phyloP scores from a whole-genome alignment of 148 eudicot species.

The Mesembryanthemum crystallinum region DNA sequence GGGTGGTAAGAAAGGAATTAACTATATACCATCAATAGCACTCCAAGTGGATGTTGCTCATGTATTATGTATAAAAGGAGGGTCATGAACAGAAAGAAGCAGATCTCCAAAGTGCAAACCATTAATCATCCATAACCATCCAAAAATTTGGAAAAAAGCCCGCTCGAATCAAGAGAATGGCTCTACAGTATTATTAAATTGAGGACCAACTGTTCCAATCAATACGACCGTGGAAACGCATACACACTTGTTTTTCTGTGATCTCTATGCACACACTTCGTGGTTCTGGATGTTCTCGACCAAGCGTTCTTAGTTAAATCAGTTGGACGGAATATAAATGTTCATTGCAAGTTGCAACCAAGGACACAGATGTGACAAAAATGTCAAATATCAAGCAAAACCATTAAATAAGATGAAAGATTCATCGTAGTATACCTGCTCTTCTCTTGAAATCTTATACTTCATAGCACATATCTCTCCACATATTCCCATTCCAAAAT shows the following conservation, averaged over 20 bases:
- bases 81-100: background rate
- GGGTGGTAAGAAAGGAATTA: background rate
- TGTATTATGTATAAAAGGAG: background rate
- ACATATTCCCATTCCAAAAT: conserved; percentile 96
- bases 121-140: background rate
- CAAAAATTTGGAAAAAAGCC: too few species aligned
- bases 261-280: too few species aligned
- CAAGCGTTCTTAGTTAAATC: too few species aligned
- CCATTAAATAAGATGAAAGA: background rate
- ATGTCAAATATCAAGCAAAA: background rate
- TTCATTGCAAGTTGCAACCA: too few species aligned
- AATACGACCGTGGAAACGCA: too few species aligned
- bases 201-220: too few species aligned
- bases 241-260: too few species aligned
- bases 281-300: too few species aligned
- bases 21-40: background rate
- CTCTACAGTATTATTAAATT: too few species aligned
- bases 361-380: background rate
- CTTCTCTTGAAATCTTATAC: conserved; percentile 61
- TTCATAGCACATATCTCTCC: conserved; percentile 86
- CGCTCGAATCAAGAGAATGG: too few species aligned
- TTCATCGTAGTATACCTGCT: conserved; percentile 64
- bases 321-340: too few species aligned
- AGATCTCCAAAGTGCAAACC: background rate
- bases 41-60: background rate